Evolutionary conservation across 2,329 filamentous ascomycete species (phyloP).

Genomic region (Madurella fahalii): DNA sequence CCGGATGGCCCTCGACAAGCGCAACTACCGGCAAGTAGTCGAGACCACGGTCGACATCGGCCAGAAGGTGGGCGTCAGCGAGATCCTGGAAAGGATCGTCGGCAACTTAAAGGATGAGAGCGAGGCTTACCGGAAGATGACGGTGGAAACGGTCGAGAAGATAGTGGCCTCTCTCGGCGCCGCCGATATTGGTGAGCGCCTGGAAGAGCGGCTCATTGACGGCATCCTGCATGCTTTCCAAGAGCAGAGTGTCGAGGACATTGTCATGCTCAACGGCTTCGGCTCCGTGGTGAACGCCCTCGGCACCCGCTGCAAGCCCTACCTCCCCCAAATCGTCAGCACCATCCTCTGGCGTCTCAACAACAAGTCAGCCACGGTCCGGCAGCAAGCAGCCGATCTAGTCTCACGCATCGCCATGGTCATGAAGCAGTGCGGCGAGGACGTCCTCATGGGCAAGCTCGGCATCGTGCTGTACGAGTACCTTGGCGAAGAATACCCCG

Average conservation of each 20-base stretch:
- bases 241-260: conserved; percentile 93
- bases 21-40: conserved; percentile 96
- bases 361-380: conserved; percentile 95
- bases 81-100: conserved; percentile 90
- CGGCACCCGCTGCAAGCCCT: conserved; percentile 89
- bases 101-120: conserved; percentile 97
- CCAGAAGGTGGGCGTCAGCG: conserved; percentile 94
- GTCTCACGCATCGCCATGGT: conserved; percentile 97
- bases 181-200: conserved; percentile 84
- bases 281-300: conserved; percentile 96
- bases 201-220: conserved; percentile 92
- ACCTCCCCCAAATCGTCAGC: conserved; percentile 92
- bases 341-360: conserved; percentile 95
- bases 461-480: conserved; percentile 96
- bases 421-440: conserved; percentile 98
- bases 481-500: conserved; percentile 95
- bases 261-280: conserved; percentile 95
- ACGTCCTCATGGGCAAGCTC: conserved; percentile 91
- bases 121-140: conserved; percentile 98
- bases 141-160: conserved; percentile 95
- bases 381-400: conserved; percentile 93
- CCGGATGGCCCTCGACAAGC: conserved; percentile 93
- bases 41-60: conserved; percentile 96
- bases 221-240: conserved; percentile 96
- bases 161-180: conserved; percentile 89